Conservation (phyloP, 1,284 basidiomycete genomes). For the Moesziomyces globuligerus region DNA sequence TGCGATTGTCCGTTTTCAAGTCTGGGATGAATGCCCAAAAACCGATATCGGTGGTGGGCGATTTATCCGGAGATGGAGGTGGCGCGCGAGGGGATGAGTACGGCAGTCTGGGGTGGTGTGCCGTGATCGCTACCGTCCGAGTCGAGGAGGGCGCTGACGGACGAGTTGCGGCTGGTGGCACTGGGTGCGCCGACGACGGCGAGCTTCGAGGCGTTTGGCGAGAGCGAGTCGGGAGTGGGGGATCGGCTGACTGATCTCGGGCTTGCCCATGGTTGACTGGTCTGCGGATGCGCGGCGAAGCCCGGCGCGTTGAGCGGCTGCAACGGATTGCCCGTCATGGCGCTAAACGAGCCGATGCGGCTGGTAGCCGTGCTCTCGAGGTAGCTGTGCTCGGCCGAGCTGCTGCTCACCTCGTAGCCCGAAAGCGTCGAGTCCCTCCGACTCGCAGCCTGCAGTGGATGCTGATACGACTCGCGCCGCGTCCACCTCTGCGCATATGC, state of each 20-base stretch:
- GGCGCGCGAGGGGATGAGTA: slow-evolving; percentile 22
- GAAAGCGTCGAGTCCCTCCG: slow-evolving; percentile 27
- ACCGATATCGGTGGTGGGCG: not conserved
- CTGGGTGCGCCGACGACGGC: slow-evolving; percentile 2
- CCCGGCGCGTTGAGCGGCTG: slow-evolving; percentile 24
- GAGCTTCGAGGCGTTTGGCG: slow-evolving; percentile 15
- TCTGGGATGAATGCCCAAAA: not conserved
- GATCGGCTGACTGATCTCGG: slow-evolving; percentile 21
- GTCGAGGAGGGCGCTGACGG: slow-evolving; percentile 25
- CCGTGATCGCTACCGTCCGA: slow-evolving; percentile 42
- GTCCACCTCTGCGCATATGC: slow-evolving; percentile 19
- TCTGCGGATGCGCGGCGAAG: slow-evolving; percentile 5
- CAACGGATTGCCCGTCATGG: slow-evolving; percentile 32
- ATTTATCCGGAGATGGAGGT: slow-evolving; percentile 8
- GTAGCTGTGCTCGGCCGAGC: slow-evolving; percentile 34
- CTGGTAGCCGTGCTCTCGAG: slow-evolving; percentile 38
- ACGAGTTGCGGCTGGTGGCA: slow-evolving; percentile 22
- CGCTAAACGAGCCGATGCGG: slow-evolving; percentile 41
- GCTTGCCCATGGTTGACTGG: slow-evolving; percentile 31
- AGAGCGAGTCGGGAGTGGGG: slow-evolving; percentile 17
- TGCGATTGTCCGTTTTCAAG: too few relatives aligned
- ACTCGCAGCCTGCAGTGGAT: slow-evolving; percentile 23
- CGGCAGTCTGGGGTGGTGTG: slow-evolving; percentile 11
- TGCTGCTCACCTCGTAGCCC: slow-evolving; percentile 36
- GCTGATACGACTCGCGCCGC: slow-evolving; percentile 16